phyloP scores from a whole-genome alignment of 305 asterid genomes.

The Fraxinus albicans region DNA sequence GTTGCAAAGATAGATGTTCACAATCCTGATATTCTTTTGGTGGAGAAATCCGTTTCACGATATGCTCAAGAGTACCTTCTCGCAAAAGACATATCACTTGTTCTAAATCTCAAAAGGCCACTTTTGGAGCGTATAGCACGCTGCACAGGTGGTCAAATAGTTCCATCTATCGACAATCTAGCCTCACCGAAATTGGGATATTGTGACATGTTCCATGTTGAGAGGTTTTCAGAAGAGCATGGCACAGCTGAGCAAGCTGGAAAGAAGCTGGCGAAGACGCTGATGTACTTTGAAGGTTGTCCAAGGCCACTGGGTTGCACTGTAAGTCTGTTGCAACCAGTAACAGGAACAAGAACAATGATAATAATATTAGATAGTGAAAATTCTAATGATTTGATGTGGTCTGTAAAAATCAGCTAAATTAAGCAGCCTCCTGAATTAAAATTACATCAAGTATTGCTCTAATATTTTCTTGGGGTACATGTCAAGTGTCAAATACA shows the following conservation, averaged over 20 bases:
- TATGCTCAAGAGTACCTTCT: slow-evolving; percentile 96
- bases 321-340: slow-evolving; percentile 47
- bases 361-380: slow-evolving; percentile 9
- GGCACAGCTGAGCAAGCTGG: slow-evolving; percentile 71
- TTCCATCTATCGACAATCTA: slow-evolving; percentile 83
- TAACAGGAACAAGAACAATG: slow-evolving; percentile 4
- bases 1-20: slow-evolving; percentile 91
- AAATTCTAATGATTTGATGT: slow-evolving; percentile 14
- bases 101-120: slow-evolving; percentile 81
- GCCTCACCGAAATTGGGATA: slow-evolving; percentile 78
- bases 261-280: slow-evolving; percentile 72
- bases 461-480: slow-evolving; percentile 7
- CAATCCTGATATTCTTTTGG: slow-evolving; percentile 86
- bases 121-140: slow-evolving; percentile 95
- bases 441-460: slow-evolving; percentile 10
- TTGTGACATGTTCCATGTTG: slow-evolving; percentile 81
- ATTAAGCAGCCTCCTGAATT: background rate
- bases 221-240: slow-evolving; percentile 73
- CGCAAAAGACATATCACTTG: slow-evolving; percentile 89
- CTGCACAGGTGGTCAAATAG: slow-evolving; percentile 90
- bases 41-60: slow-evolving; percentile 98
- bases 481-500: background rate
- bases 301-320: slow-evolving; percentile 97
- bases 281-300: slow-evolving; percentile 97
- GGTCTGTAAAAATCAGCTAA: slow-evolving; percentile 1